Base-by-base conservation (phyloP, 2,329 filamentous ascomycete species). In the Penicillium janthinellum region DNA sequence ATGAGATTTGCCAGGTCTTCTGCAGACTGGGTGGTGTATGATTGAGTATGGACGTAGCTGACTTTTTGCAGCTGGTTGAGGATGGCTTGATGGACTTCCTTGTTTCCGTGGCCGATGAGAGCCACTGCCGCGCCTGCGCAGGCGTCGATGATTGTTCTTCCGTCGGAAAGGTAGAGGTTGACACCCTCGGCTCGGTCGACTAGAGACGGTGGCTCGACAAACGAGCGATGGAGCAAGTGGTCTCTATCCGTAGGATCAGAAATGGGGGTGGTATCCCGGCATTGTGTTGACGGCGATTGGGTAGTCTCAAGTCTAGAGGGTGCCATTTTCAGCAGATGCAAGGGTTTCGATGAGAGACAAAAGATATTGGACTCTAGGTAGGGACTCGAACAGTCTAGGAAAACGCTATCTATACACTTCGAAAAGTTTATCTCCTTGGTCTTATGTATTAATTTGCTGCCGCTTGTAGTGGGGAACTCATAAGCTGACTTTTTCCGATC, bases 71-170 rank as follows among this genome's bases (percentile, higher is more conserved):
- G 31, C 28, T 35, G 31, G 31, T 49, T 49, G 15, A 49, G 14
- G 31, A 49, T 49, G 31, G 47, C 47, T 49, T 49, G 47, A 35
- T 49, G 28, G n/a, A 49, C 47, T 20, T 49, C 47, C 28, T 49
- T 49, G 47, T 49, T 49, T 35, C 47, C 47, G 34, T 49, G 47
- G 12, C 31, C 47, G 12, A 49, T 35, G 34, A 49, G 7, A 35
- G 47, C 47, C 4, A 49, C 47, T n/a, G 44, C 31, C 6, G 47
- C 47, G 31, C 47, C 47, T 35, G 28, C 47, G 20, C 47, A 35
- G n/a, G 47, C 47, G 31, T 49, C 47, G 47, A 49, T 49, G 31
- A 49, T 34, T 35, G 12, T 20, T 28, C 47, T 35, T 35, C 47
- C 47, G 34, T 49, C 47, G 14, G 47, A 35, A 3, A 49, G 47